Evolutionary conservation across 345 rosid genomes (phyloP), one percentile per base, ranked within the genome.

Genomic region (Cochlearia excelsa): DNA sequence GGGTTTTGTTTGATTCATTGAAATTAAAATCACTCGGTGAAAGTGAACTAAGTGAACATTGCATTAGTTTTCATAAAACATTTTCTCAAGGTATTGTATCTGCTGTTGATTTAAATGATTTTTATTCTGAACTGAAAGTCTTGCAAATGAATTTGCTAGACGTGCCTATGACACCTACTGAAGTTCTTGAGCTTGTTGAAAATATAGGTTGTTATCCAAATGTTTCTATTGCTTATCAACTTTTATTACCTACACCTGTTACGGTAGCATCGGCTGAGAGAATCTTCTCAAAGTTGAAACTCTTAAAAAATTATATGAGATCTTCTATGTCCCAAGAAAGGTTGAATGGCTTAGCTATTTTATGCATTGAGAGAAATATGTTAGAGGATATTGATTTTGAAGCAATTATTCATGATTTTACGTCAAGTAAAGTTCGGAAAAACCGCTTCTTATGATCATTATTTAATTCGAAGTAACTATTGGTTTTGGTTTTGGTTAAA

Each of bases 1-100:
- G 41, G 1, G 7, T 43, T 31, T 31, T 31, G 5, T 51, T 31
- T 51, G 34, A 31, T 31, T 31, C 34, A 2, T 31, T 31, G 34
- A 46, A 46, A 46, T 8, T 37, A 53, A 53, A 53, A 4, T 39
- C 8, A 51, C 23, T 54, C 9, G 23, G 3, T 54, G 59, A 54
- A 54, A 10, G 1, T 26, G 45, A 54, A 37, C 27, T 54, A 54
- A n/a, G 7, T 38, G 59, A 39, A 7, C 59, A 54, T 40, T 40
- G 26, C 44, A 54, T 28, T 38, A 54, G 6, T 1, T 54, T 16
- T 16, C 23, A 16, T 16, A 16, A 16, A 16, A 16, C 23, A 16
- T 16, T 16, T 16, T 16, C 23, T 16, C 23, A 37, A 8, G 16
- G 4, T 1, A 37, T 0, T 53, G 11, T 9, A 4, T 53, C 31